Conservation (phyloP, 768 basidiomycete genomes). For the Boletus sensibilis region DNA sequence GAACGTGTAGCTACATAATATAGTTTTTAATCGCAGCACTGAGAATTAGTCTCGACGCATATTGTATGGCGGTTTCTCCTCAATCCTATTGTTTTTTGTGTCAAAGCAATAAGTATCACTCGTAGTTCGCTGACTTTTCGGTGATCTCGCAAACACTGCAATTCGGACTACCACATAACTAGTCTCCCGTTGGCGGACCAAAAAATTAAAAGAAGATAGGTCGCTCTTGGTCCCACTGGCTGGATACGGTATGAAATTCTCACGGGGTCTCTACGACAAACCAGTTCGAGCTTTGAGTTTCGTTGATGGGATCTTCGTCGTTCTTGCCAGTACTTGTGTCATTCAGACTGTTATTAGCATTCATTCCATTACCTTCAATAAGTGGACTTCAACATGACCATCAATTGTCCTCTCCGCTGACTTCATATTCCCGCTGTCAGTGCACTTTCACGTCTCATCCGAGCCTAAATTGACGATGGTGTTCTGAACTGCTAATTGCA, state of each 20-base stretch:
- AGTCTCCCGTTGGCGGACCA: too few relatives aligned
- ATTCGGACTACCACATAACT: too few relatives aligned
- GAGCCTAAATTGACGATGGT: neutral
- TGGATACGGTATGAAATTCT: neutral
- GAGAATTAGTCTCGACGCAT: neutral
- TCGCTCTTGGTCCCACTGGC: too few relatives aligned
- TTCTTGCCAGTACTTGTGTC: conserved; percentile 43
- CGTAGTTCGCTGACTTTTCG: too few relatives aligned
- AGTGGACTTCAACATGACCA: conserved; percentile 60
- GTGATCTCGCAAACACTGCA: too few relatives aligned
- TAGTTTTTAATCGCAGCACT: neutral
- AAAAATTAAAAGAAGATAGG: too few relatives aligned
- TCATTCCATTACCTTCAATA: conserved; percentile 45
- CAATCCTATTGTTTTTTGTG: neutral
- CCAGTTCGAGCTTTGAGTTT: neutral
- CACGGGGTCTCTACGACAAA: neutral
- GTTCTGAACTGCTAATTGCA: conserved; percentile 4
- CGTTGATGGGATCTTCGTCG: conserved; percentile 13
- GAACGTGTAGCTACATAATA: neutral
- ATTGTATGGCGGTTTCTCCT: neutral
- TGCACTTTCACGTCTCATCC: conserved; percentile 8
- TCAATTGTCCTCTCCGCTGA: conserved; percentile 78
- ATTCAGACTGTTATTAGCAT: conserved; percentile 52
- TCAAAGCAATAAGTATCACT: too few relatives aligned
- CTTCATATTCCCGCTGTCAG: conserved; percentile 75